Conservation (phyloP, 768 basidiomycete species). For the Termitomyces eurrhizus region DNA sequence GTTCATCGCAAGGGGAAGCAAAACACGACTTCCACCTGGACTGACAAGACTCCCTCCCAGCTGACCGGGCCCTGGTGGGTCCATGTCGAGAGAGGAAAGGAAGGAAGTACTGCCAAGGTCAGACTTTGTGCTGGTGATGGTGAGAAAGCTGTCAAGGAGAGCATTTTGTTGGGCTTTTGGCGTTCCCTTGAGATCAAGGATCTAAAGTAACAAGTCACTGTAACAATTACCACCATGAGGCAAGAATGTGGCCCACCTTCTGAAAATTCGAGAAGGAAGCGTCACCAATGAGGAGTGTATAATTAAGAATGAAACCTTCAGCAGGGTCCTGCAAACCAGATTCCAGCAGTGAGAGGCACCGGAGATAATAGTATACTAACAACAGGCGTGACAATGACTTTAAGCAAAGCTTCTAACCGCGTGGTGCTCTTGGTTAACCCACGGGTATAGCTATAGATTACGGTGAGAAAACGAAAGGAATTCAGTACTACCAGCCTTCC, state of each 20-base stretch:
- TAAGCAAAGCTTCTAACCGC: constrained; percentile 86
- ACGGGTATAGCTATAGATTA: constrained; percentile 63
- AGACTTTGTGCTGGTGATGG: constrained; percentile 87
- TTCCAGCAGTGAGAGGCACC: background rate
- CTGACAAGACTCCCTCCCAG: constrained; percentile 54
- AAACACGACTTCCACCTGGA: constrained; percentile 60
- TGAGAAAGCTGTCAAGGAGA: constrained; percentile 87
- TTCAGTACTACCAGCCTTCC: constrained; percentile 4
- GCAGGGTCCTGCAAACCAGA: constrained; percentile 64
- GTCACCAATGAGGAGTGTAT: constrained; percentile 91
- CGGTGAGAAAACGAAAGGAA: constrained; percentile 4
- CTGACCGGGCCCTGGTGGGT: constrained; percentile 56
- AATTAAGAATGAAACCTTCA: constrained; percentile 94
- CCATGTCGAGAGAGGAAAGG: constrained; percentile 94
- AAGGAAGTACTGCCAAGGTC: constrained; percentile 91
- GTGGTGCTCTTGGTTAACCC: constrained; percentile 78
- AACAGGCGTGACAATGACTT: constrained; percentile 91
- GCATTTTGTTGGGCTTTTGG: constrained; percentile 82
- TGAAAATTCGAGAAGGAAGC: constrained; percentile 97
- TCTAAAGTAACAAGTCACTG: constrained; percentile 42
- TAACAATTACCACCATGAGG: background rate
- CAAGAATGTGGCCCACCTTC: constrained; percentile 58
- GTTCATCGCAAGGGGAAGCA: constrained; percentile 38
- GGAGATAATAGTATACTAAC: constrained; percentile 38
- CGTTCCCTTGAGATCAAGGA: constrained; percentile 93